phyloP scores from a whole-genome alignment of 352 stramenopile species.

The Phytopythium ostracodes region DNA sequence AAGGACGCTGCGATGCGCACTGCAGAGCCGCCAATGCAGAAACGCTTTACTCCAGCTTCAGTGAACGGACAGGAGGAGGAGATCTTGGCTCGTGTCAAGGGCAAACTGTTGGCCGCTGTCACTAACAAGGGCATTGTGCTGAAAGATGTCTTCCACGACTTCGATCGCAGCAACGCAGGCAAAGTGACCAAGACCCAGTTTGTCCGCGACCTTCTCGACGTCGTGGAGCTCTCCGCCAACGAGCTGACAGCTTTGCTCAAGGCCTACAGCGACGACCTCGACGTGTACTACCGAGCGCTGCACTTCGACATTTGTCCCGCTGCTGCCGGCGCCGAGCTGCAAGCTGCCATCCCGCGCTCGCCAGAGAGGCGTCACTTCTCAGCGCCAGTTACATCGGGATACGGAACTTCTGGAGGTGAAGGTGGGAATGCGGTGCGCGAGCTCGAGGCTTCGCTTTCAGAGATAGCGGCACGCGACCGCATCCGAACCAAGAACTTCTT shows the following conservation, averaged over 20 bases:
- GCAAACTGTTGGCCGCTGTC: constrained; percentile 57
- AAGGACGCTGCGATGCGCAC: background rate
- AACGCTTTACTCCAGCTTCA: constrained; percentile 26
- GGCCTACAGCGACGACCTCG: constrained; percentile 65
- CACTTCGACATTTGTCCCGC: constrained; percentile 66
- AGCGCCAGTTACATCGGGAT: constrained; percentile 17
- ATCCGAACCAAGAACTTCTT: constrained; percentile 87
- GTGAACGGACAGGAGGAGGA: constrained; percentile 21
- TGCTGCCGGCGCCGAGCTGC: constrained; percentile 22
- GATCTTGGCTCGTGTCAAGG: constrained; percentile 34
- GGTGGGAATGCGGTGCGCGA: constrained; percentile 31
- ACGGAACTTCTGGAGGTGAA: background rate
- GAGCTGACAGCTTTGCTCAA: constrained; percentile 66
- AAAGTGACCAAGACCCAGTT: constrained; percentile 84
- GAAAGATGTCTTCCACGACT: constrained; percentile 86
- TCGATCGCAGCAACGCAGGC: constrained; percentile 78
- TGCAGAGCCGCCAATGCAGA: constrained; percentile 8
- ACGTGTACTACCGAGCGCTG: constrained; percentile 74
- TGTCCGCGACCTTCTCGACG: constrained; percentile 60
- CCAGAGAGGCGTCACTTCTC: constrained; percentile 54
- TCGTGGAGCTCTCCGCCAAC: constrained; percentile 40
- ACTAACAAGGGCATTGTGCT: constrained; percentile 80
- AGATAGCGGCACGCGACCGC: constrained; percentile 58
- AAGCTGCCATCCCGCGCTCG: constrained; percentile 27
- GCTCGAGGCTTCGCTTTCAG: constrained; percentile 53